Percentiles rank a stretch among this genome's conserved stretches.
Conservation (phyloP, 352 stramenopile genomes). For the Pythium aquatile region DNA sequence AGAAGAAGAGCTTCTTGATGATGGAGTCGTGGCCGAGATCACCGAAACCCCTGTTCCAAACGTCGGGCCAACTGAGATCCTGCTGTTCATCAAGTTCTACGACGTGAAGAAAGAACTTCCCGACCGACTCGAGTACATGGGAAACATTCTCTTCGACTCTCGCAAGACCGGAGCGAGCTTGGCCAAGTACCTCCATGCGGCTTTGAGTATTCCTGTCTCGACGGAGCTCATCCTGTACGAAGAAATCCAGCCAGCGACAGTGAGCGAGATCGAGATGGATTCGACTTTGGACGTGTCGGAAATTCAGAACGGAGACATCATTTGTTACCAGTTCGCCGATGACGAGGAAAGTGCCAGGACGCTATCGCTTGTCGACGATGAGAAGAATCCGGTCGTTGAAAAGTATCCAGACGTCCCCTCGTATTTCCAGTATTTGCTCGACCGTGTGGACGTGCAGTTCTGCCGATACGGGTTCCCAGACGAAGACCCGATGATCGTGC, state of each 20-base stretch:
- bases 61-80: slow-evolving; percentile 37
- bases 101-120: slow-evolving; percentile 54
- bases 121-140: slow-evolving; percentile 76
- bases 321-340: slow-evolving; percentile 72
- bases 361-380: background rate
- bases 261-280: slow-evolving; percentile 58
- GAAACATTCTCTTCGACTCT: slow-evolving; percentile 71
- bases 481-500: slow-evolving; percentile 45
- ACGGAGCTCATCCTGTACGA: slow-evolving; percentile 73
- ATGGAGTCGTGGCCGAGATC: slow-evolving; percentile 16
- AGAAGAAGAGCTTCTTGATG: slow-evolving; percentile 19
- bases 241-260: slow-evolving; percentile 62
- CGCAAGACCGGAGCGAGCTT: slow-evolving; percentile 57
- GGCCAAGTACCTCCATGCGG: slow-evolving; percentile 46
- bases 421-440: slow-evolving; percentile 83
- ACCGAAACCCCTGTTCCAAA: slow-evolving; percentile 11
- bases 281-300: slow-evolving; percentile 45
- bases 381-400: slow-evolving; percentile 22
- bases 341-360: slow-evolving; percentile 24
- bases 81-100: slow-evolving; percentile 88
- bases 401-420: slow-evolving; percentile 66
- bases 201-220: slow-evolving; percentile 45
- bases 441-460: slow-evolving; percentile 78
- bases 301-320: slow-evolving; percentile 83
- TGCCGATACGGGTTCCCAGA: slow-evolving; percentile 48